Conservation (phyloP, 2,329 filamentous ascomycete genomes). For the Pseudogymnoascus sp. region DNA sequence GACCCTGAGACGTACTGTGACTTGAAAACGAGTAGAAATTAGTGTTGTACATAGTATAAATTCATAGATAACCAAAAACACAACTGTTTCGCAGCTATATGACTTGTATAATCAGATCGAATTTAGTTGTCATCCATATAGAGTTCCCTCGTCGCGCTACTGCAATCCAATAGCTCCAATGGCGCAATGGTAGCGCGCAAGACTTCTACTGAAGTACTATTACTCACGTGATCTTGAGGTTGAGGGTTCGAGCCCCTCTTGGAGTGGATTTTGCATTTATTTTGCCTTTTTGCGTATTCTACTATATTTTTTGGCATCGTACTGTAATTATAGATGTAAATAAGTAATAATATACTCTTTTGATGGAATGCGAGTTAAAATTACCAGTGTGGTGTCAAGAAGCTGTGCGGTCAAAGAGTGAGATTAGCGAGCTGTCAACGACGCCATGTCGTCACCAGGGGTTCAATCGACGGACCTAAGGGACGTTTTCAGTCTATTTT, state of each 20-base stretch:
- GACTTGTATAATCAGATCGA: background rate
- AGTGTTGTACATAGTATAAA: background rate
- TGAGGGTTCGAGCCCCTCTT: slow-evolving; percentile 7
- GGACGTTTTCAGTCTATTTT: background rate
- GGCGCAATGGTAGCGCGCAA: slow-evolving; percentile 7
- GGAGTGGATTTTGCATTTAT: background rate
- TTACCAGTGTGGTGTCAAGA: background rate
- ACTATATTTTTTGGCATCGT: background rate
- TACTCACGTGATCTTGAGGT: background rate
- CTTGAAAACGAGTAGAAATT: background rate
- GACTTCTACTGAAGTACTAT: background rate
- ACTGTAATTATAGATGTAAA: background rate
- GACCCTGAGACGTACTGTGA: background rate
- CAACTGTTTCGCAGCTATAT: too few species aligned
- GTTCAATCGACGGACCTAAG: background rate
- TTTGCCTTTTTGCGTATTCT: background rate
- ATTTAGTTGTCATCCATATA: background rate
- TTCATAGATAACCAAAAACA: background rate
- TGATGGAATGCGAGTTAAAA: background rate
- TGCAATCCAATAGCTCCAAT: background rate
- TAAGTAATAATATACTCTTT: background rate
- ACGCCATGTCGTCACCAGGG: background rate
- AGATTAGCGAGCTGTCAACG: background rate
- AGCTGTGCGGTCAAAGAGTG: background rate
- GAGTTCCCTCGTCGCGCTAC: background rate